Evolutionary conservation across 352 stramenopile species (phyloP).

Genomic region (Globisporangium emineosum): DNA sequence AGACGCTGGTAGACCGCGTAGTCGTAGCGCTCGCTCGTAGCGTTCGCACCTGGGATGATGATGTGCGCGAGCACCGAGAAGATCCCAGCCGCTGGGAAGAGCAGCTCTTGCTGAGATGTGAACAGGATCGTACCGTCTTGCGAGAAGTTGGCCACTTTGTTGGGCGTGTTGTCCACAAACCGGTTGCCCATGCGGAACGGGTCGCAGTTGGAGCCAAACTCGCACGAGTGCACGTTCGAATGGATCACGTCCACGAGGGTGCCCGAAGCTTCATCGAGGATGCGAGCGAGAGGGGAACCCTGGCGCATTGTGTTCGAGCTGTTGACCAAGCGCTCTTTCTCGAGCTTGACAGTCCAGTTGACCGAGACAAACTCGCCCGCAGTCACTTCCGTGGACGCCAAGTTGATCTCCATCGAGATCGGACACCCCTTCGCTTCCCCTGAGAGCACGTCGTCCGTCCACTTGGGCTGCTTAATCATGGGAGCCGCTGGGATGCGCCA

Average conservation of each 20-base stretch:
- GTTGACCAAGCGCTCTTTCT: conserved; percentile 15
- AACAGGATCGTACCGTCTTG: conserved; percentile 14
- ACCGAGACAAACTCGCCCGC: conserved; percentile 17
- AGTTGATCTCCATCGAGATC: conserved; percentile 19
- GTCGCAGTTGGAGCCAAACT: conserved; percentile 28
- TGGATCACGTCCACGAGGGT: conserved; percentile 22
- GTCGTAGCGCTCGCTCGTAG: conserved; percentile 22
- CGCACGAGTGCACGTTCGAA: conserved; percentile 29
- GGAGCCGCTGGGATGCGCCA: conserved; percentile 26
- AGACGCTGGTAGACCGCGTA: conserved; percentile 28
- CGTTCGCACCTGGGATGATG: conserved; percentile 18
- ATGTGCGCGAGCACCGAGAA: conserved; percentile 33
- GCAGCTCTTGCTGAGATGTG: conserved; percentile 21
- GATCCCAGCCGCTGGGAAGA: conserved; percentile 15
- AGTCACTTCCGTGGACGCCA: conserved; percentile 11
- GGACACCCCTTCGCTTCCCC: conserved; percentile 19
- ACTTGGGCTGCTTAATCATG: conserved; percentile 10
- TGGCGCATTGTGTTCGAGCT: conserved; percentile 18
- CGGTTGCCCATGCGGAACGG: conserved; percentile 20
- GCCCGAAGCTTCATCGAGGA: conserved; percentile 12
- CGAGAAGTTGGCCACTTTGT: conserved; percentile 24
- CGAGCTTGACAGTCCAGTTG: conserved; percentile 24
- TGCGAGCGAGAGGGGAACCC: conserved; percentile 1
- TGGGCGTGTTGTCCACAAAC: conserved; percentile 23
- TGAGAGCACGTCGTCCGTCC: conserved; percentile 12